Conservation (phyloP, 2,329 filamentous ascomycete genomes). For the Diplodia corticola region DNA sequence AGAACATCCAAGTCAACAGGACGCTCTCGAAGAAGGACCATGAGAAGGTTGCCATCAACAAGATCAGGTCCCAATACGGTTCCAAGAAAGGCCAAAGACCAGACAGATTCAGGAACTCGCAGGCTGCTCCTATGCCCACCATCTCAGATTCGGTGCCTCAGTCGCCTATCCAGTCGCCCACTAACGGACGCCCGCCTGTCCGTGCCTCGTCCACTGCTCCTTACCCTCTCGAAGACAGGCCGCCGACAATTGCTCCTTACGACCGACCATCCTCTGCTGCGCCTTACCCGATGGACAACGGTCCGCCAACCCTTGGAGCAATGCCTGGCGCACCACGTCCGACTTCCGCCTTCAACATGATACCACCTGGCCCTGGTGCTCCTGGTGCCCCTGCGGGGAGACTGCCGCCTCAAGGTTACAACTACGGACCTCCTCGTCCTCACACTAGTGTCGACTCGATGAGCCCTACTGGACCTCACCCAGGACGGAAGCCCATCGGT, state of each 20-base stretch:
- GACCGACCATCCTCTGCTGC: constrained; percentile 57
- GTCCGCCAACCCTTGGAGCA: constrained; percentile 49
- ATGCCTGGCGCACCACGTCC: constrained; percentile 43
- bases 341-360: constrained; percentile 54
- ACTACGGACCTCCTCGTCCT: constrained; percentile 36
- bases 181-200: constrained; percentile 31
- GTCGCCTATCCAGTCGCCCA: constrained; percentile 30
- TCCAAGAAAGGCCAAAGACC: constrained; percentile 53
- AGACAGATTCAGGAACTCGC: constrained; percentile 43
- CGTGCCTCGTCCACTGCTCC: constrained; percentile 42
- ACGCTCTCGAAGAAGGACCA: constrained; percentile 88
- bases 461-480: constrained; percentile 36
- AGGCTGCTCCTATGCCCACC: constrained; percentile 40
- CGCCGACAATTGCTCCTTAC: constrained; percentile 37
- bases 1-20: constrained; percentile 79
- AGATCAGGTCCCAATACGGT: constrained; percentile 67
- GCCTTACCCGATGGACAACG: constrained; percentile 71
- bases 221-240: constrained; percentile 47
- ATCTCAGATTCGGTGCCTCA: constrained; percentile 42
- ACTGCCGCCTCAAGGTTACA: constrained; percentile 27
- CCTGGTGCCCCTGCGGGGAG: constrained; percentile 30
- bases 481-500: constrained; percentile 30
- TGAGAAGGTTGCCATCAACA: constrained; percentile 82
- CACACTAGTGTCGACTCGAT: constrained; percentile 40
- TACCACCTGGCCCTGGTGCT: constrained; percentile 36